Evolutionary conservation across 2,329 filamentous ascomycete species (phyloP), one percentile per base, ranked within the genome.

Genomic region (Alternaria angustiovoidea): DNA sequence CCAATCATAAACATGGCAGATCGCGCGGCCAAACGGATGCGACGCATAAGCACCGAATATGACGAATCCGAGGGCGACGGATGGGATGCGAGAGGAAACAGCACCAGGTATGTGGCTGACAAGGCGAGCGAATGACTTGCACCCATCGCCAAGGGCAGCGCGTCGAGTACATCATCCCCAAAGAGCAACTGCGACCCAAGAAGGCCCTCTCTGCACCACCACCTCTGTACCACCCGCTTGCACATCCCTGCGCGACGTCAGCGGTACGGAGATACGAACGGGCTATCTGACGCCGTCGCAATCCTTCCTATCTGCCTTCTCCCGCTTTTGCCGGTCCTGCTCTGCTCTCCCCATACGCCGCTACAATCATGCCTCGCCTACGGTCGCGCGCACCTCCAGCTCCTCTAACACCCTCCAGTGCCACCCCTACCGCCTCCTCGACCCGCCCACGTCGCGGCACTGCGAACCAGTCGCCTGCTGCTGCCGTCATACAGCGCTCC

Each of bases 11-110:
- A 28, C 26, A 77, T 76, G 75, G 60, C 70, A 36, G 74, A 76
- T 47, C 67, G 73, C 18, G 71, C 77, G 26, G 69, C 71, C 22
- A 81, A 80, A 73, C 78, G 79, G 61, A 71, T 76, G 68, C 75
- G 77, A 57, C 77, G 78, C 56, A 69, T 78, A 64, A 80, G 75
- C 72, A 77, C 74, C 65, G 79, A 80, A 61, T 67, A 78, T 66
- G 76, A 79, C 58, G 75, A 77, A 43, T 73, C 68, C 48, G 69
- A 70, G 34, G 75, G 65, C 44, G 67, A 77, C 66, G 74, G 77
- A 69, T 77, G 75, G 75, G 67, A 71, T 55, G 61, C 59, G 63
- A 73, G 64, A 72, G 69, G 68, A 64, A 71, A 64, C 65, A 71
- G 61, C 66, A 49, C 46, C 46, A 74, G 69, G 69, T 72, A 71